A percentile compares a stretch with the other conserved stretches of the same genome.
These are phyloP conservation scores for Crepidotus variabilis DNA, from an alignment of 768 basidiomycete species.

Conservation along the genomic window DNA sequence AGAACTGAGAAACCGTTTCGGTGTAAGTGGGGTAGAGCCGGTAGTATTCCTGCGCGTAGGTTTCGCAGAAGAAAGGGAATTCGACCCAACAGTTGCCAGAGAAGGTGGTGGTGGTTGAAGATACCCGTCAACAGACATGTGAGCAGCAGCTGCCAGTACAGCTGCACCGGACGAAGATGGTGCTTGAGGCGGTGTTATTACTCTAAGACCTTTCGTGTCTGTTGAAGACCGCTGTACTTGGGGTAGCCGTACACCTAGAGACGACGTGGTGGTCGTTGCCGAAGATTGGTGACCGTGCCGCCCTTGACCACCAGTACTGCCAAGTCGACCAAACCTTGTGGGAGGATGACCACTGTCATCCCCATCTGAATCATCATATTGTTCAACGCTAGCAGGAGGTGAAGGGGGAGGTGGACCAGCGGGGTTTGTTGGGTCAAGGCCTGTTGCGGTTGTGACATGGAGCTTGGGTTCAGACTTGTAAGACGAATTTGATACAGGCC, in stretches of 20 bases:
- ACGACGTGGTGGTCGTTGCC: background rate
- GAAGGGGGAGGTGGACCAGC: slow-evolving; percentile 59
- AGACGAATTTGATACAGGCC: background rate
- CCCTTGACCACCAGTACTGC: background rate
- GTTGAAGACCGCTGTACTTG: slow-evolving; percentile 43
- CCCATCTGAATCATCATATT: slow-evolving; percentile 15
- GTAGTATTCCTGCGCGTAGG: slow-evolving; percentile 70
- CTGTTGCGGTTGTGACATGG: background rate
- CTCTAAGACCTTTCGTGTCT: slow-evolving; percentile 39
- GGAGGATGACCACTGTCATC: background rate
- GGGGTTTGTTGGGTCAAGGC: background rate
- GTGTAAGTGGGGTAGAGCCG: slow-evolving; percentile 40
- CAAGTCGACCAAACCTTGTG: background rate
- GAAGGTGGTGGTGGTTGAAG: slow-evolving; percentile 46
- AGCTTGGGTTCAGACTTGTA: background rate
- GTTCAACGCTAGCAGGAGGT: slow-evolving; percentile 31
- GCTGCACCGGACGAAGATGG: slow-evolving; percentile 13
- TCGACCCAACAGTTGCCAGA: slow-evolving; percentile 10
- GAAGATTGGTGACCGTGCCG: slow-evolving; percentile 3
- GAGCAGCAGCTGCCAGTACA: slow-evolving; percentile 17
- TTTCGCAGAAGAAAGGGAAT: slow-evolving; percentile 15
- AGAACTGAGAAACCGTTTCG: slow-evolving; percentile 11
- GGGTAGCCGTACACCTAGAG: slow-evolving; percentile 10
- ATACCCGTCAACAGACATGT: slow-evolving; percentile 36
- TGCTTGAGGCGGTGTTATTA: slow-evolving; percentile 16